Conservation (phyloP, 768 basidiomycete genomes). For the Tylopilus sp. region DNA sequence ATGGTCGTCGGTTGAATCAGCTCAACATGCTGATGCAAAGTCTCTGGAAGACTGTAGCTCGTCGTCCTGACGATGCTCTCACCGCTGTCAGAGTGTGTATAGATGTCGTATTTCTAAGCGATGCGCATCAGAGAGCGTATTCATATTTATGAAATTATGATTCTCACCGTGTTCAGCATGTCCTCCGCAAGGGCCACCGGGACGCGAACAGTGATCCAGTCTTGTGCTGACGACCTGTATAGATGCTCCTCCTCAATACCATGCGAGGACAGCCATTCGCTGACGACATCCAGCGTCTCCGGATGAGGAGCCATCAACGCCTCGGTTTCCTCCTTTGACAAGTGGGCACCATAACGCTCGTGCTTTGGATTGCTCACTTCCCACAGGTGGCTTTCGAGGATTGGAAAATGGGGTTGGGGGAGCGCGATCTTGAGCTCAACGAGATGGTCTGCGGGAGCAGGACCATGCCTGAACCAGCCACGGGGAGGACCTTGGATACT, state of each 20-base stretch:
- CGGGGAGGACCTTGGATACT: conserved; percentile 39
- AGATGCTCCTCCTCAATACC: conserved; percentile 49
- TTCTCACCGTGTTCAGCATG: conserved; percentile 62
- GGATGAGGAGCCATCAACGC: conserved; percentile 53
- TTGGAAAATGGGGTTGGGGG: conserved; percentile 47
- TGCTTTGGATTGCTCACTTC: conserved; percentile 59
- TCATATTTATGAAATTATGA: conserved; percentile 18
- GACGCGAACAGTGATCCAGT: conserved; percentile 62
- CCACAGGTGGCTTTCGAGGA: conserved; percentile 49
- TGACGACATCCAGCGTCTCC: conserved; percentile 49
- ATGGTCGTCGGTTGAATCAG: conserved; percentile 68
- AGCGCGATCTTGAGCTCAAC: conserved; percentile 58
- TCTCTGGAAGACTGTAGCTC: conserved; percentile 59
- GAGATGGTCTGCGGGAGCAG: conserved; percentile 42
- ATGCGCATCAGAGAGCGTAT: too few relatives aligned
- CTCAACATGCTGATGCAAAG: conserved; percentile 59
- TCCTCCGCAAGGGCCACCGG: too few relatives aligned
- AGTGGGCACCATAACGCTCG: conserved; percentile 47
- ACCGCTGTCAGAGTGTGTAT: conserved; percentile 50
- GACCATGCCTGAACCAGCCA: conserved; percentile 45
- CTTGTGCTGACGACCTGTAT: conserved; percentile 57
- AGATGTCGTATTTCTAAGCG: conserved; percentile 69
- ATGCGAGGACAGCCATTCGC: conserved; percentile 58
- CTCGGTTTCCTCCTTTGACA: too few relatives aligned
- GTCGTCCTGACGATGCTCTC: conserved; percentile 61